Conservation (phyloP, 768 basidiomycete species). For the Serpula lacrymans region DNA sequence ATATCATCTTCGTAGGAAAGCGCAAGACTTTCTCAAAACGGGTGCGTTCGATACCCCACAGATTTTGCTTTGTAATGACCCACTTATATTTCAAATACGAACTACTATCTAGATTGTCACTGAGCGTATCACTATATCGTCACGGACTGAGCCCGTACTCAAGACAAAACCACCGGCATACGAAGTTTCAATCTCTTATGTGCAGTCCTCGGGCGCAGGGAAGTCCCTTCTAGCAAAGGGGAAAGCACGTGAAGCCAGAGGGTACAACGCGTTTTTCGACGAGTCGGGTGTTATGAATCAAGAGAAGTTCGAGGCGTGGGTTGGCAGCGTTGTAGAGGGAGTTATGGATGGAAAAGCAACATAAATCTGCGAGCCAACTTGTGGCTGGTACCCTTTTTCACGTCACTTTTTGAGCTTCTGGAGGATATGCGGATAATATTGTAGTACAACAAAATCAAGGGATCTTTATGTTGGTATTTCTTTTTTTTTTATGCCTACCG, state of each 20-base stretch:
- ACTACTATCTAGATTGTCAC: conserved; percentile 68
- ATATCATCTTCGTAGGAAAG: conserved; percentile 84
- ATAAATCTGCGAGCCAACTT: conserved; percentile 23
- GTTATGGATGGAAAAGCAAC: conserved; percentile 67
- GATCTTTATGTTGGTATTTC: too few species aligned
- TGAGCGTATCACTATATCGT: conserved; percentile 79
- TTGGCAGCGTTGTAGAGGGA: conserved; percentile 66
- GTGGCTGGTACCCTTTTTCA: too few species aligned
- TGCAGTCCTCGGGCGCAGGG: conserved; percentile 79
- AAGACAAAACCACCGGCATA: conserved; percentile 61
- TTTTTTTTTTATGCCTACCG: too few species aligned
- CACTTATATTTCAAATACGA: conserved; percentile 2
- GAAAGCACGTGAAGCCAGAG: conserved; percentile 50
- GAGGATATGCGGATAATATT: too few species aligned
- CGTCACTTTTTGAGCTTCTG: too few species aligned
- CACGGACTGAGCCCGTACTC: conserved; percentile 56
- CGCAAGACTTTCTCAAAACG: conserved; percentile 88
- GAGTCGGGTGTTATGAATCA: conserved; percentile 76
- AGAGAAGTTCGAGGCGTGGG: conserved; percentile 73
- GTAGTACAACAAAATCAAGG: too few species aligned
- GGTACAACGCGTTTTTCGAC: conserved; percentile 79
- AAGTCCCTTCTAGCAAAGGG: conserved; percentile 80
- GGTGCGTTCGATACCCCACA: conserved; percentile 39
- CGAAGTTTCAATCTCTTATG: conserved; percentile 61
- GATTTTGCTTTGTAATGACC: too few species aligned